Conservation (phyloP, 768 basidiomycete species). For the Pisolithus marmoratus region DNA sequence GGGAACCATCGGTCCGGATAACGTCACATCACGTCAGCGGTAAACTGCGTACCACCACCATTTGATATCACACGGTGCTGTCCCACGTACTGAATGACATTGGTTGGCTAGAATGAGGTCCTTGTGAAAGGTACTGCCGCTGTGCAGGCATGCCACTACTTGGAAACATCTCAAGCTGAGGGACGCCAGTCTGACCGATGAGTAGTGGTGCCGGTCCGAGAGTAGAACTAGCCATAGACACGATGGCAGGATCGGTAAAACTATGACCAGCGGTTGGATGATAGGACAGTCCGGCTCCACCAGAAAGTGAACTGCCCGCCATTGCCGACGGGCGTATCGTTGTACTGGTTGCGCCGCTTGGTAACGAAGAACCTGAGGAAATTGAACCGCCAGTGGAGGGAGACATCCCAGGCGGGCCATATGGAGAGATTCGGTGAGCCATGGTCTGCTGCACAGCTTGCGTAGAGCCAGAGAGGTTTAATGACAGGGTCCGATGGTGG, state of each 20-base stretch:
- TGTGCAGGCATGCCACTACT: constrained; percentile 5
- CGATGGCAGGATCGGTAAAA: background rate
- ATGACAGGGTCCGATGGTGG: constrained; percentile 12
- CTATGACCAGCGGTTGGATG: background rate
- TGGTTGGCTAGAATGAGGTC: background rate
- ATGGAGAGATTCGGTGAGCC: background rate
- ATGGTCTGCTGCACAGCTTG: constrained; percentile 8
- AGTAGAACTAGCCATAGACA: background rate
- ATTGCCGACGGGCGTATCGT: background rate
- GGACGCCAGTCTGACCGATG: background rate
- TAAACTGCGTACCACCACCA: background rate
- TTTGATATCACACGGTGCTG: background rate
- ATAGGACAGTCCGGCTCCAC: background rate
- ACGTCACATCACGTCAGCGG: background rate
- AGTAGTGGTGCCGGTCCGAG: background rate
- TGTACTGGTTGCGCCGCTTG: no score
- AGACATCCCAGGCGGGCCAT: background rate
- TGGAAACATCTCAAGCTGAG: background rate
- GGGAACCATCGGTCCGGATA: background rate
- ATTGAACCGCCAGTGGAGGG: background rate
- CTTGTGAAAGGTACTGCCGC: constrained; percentile 7
- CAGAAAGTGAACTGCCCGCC: background rate
- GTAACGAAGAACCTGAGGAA: no score
- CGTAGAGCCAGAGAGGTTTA: constrained; percentile 7
- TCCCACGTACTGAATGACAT: background rate